Conservation (phyloP, 2,329 filamentous ascomycete genomes). For the Fonsecaea pugnacius region DNA sequence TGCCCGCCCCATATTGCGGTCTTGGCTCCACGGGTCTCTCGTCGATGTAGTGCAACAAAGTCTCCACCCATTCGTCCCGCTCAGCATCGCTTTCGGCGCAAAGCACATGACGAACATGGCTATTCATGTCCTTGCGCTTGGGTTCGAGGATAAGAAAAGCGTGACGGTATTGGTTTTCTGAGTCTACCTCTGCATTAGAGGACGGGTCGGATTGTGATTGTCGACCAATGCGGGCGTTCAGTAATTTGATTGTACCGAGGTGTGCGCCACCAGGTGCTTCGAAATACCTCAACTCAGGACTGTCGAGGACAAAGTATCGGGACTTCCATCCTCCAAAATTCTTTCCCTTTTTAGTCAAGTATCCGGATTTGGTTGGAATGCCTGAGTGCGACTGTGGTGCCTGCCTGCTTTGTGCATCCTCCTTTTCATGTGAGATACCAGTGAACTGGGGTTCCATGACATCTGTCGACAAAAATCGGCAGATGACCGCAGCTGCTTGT, state of each 20-base stretch:
- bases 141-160: constrained; percentile 94
- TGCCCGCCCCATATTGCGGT: constrained; percentile 42
- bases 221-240: constrained; percentile 89
- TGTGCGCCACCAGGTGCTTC: constrained; percentile 89
- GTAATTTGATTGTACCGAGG: constrained; percentile 89
- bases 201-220: constrained; percentile 55
- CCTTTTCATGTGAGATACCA: constrained; percentile 38
- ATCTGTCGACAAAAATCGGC: constrained; percentile 78
- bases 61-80: constrained; percentile 91
- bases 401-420: constrained; percentile 37
- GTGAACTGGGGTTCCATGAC: constrained; percentile 57
- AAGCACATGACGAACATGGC: constrained; percentile 86
- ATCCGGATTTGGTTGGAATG: constrained; percentile 78
- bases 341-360: constrained; percentile 94
- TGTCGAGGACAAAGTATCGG: constrained; percentile 70
- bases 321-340: constrained; percentile 99
- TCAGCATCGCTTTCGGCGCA: constrained; percentile 94
- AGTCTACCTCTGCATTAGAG: constrained; percentile 65
- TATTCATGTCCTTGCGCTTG: constrained; percentile 91
- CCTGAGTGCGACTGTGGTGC: constrained; percentile 59
- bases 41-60: constrained; percentile 86
- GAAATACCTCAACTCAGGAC: constrained; percentile 80
- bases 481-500: constrained; percentile 76
- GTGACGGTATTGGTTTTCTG: constrained; percentile 93
- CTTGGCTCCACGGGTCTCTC: constrained; percentile 66